phyloP scores from a whole-genome alignment of 768 basidiomycete species.

The Tricholoma matsutake region DNA sequence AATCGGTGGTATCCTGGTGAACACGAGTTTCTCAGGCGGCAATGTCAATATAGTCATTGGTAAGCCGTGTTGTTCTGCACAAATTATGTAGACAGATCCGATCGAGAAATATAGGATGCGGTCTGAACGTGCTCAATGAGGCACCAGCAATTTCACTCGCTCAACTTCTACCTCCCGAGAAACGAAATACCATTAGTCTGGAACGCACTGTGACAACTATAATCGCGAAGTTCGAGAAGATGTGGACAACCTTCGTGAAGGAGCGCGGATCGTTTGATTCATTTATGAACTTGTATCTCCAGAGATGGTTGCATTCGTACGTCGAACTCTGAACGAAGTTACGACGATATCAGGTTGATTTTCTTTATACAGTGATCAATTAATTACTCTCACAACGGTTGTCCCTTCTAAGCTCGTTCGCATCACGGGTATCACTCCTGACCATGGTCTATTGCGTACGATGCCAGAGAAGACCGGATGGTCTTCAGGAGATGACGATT shows the following conservation, averaged over 20 bases:
- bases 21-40: slow-evolving; percentile 74
- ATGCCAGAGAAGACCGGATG: slow-evolving; percentile 50
- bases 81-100: slow-evolving; percentile 1
- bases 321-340: slow-evolving; percentile 31
- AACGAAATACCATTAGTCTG: slow-evolving; percentile 45
- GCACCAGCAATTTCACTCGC: slow-evolving; percentile 80
- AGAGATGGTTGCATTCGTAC: slow-evolving; percentile 89
- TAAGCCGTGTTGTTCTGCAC: slow-evolving; percentile 29
- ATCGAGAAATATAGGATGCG: slow-evolving; percentile 59
- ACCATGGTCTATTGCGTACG: slow-evolving; percentile 86
- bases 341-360: neutral
- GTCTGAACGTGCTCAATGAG: slow-evolving; percentile 81
- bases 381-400: slow-evolving; percentile 77
- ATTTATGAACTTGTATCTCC: slow-evolving; percentile 77
- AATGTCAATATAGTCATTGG: slow-evolving; percentile 80
- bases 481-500: slow-evolving; percentile 36
- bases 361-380: slow-evolving; percentile 61
- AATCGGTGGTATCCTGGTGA: slow-evolving; percentile 90
- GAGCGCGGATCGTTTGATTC: slow-evolving; percentile 71
- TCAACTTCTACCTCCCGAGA: slow-evolving; percentile 51
- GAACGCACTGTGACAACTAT: slow-evolving; percentile 77
- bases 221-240: slow-evolving; percentile 68
- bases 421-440: slow-evolving; percentile 81
- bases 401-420: slow-evolving; percentile 67
- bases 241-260: slow-evolving; percentile 73